Evolutionary conservation across 768 basidiomycete species (phyloP).

Genomic region (Calvatia gigantea): DNA sequence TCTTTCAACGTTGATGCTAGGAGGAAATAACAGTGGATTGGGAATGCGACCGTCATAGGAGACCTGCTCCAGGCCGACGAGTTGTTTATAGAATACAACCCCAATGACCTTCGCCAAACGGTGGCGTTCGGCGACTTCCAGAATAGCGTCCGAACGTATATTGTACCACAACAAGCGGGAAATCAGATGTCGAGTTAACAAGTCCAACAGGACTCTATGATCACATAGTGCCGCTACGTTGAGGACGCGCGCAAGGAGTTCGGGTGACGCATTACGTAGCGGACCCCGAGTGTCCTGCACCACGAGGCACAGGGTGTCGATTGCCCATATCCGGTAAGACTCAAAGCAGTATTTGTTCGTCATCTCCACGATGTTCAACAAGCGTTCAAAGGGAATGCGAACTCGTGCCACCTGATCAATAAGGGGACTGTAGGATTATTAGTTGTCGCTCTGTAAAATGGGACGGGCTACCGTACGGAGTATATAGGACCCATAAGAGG

Average conservation of each 20-base stretch:
- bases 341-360: constrained; percentile 46
- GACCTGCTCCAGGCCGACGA: constrained; percentile 34
- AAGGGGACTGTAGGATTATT: not conserved
- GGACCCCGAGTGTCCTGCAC: constrained; percentile 27
- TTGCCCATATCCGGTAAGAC: constrained; percentile 41
- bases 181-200: constrained; percentile 48
- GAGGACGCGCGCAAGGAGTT: constrained; percentile 43
- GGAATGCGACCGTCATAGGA: constrained; percentile 27
- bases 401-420: constrained; percentile 23
- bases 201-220: constrained; percentile 42
- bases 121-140: constrained; percentile 42
- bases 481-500: constrained; percentile 47
- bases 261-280: constrained; percentile 26
- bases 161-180: constrained; percentile 48
- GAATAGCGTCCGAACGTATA: constrained; percentile 36
- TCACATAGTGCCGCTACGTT: constrained; percentile 48
- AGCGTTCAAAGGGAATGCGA: constrained; percentile 31
- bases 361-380: constrained; percentile 43
- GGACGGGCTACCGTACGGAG: constrained; percentile 33
- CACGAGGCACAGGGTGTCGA: constrained; percentile 35
- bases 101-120: constrained; percentile 39
- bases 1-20: constrained; percentile 27
- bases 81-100: constrained; percentile 50
- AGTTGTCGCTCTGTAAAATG: not conserved
- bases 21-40: constrained; percentile 26